A percentile compares a stretch with the other conserved stretches of the same genome.
These are phyloP conservation scores for Blastobotrys attinorum DNA, from an alignment of 805 yeast genomes.

Conservation along the genomic window DNA sequence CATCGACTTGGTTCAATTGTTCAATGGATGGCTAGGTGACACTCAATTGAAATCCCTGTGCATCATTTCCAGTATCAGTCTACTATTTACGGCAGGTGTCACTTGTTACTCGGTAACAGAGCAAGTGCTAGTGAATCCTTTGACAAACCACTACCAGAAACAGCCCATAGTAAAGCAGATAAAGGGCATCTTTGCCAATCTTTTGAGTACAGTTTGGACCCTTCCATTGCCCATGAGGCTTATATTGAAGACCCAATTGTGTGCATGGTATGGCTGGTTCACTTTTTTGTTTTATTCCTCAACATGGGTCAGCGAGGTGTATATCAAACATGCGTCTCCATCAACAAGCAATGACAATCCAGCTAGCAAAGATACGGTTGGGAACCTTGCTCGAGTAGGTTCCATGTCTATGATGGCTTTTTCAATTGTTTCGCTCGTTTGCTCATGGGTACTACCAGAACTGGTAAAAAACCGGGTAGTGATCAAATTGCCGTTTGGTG, in stretches of 20 bases:
- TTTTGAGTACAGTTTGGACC: slow-evolving; percentile 10
- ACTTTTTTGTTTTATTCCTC: slow-evolving; percentile 60
- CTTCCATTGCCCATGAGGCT: slow-evolving; percentile 44
- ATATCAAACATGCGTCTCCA: slow-evolving; percentile 28
- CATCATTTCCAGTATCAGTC: slow-evolving; percentile 34
- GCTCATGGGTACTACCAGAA: slow-evolving; percentile 22
- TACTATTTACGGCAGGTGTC: slow-evolving; percentile 33
- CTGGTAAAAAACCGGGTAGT: slow-evolving; percentile 1
- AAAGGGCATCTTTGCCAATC: slow-evolving; percentile 8
- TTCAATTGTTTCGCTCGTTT: slow-evolving; percentile 40
- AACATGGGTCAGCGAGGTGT: slow-evolving; percentile 57
- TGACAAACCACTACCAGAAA: background rate
- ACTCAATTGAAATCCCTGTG: slow-evolving; percentile 49
- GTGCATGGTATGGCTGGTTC: slow-evolving; percentile 67
- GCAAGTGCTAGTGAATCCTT: slow-evolving; percentile 33
- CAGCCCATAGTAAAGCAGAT: background rate
- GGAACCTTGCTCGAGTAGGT: slow-evolving; percentile 28
- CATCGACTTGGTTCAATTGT: slow-evolving; percentile 33
- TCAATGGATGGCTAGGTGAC: slow-evolving; percentile 35
- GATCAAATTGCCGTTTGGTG: background rate
- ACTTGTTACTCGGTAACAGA: slow-evolving; percentile 42
- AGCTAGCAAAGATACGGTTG: slow-evolving; percentile 24
- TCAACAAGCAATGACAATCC: background rate
- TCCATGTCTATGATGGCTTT: slow-evolving; percentile 31
- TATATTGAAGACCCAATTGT: slow-evolving; percentile 50